Base-by-base conservation (phyloP, 176 grass and related monocot species). In the Rhipidocladum racemiflorum region DNA sequence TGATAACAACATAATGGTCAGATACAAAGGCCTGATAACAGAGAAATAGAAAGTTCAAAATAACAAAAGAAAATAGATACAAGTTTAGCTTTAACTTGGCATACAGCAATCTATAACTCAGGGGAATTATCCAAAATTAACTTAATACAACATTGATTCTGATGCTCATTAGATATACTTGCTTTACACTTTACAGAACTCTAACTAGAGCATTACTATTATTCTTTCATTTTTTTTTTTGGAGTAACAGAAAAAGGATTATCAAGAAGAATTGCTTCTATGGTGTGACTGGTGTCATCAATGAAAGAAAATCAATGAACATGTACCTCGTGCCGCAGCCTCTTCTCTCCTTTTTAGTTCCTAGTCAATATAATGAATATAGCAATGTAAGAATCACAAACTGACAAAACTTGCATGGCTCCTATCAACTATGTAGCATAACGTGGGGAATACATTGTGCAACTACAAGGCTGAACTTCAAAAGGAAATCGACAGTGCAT, bases 291-390 rank as follows among this genome's bases (percentile, higher is more conserved):
- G n/a, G 0, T 72, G 16, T 16, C 34, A 84, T 24, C 6, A 9
- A 46, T 61, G 65, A 70, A 84, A 43, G 4, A 27, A 76, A 34
- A 38, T 61, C 27, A 18, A 79, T 38, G 59, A 88, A 45, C 46
- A 54, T 23, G 73, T 92, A 99, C 97, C 93, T 70, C 87, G 85
- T 48, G 85, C 85, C 75, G 91, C 93, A 65, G 93, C 93, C 78
- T 99, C 97, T 85, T 99, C 97, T 65, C 86, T 91, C 40, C 89
- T 76, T 90, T 96, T 93, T 50, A 99, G 57, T 45, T 99, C 97
- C 97, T 99, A 85, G 9, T 55, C 81, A 79, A 36, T 28, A 85
- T 15, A 86, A 70, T 57, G 36, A 76, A 83, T 50, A 69, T 61
- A 60, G 40, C n/a, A 59, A 32, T 21, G 16, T 38, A 65, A 75